Percentiles rank a stretch among this genome's conserved stretches.
Conservation (phyloP, 2,329 filamentous ascomycete genomes). For the Neonectria coccinea region DNA sequence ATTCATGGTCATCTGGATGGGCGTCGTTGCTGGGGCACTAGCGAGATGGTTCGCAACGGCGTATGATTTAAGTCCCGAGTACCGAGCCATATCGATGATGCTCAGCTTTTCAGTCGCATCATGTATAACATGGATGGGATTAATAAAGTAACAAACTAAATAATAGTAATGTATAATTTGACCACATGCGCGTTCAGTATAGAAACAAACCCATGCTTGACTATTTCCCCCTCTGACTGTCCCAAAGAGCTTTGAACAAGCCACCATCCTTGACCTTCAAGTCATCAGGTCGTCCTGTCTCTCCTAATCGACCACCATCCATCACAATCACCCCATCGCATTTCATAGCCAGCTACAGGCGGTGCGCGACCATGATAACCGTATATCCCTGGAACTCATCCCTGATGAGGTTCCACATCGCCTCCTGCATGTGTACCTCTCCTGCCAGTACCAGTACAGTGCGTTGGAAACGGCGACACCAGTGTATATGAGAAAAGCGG, state of each 20-base stretch:
- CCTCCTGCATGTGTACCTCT: slow-evolving; percentile 14
- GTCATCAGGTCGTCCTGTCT: slow-evolving; percentile 41
- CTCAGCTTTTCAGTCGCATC: neutral
- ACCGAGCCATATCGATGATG: neutral
- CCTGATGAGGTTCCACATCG: slow-evolving; percentile 53
- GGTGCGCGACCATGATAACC: slow-evolving; percentile 60
- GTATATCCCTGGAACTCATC: slow-evolving; percentile 56
- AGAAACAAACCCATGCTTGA: too few relatives aligned
- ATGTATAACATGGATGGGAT: neutral
- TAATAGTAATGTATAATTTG: neutral
- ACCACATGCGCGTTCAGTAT: too few relatives aligned
- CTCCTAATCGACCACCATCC: slow-evolving; percentile 54
- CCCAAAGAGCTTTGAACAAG: neutral
- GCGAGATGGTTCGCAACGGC: slow-evolving; percentile 16
- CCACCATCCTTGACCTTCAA: neutral
- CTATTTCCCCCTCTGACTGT: neutral
- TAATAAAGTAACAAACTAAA: neutral
- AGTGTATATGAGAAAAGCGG: too few relatives aligned
- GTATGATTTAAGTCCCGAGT: neutral
- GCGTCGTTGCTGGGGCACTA: slow-evolving; percentile 32
- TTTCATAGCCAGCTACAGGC: slow-evolving; percentile 61
- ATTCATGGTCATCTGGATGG: slow-evolving; percentile 44
- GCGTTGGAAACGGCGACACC: too few relatives aligned
- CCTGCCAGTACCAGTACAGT: too few relatives aligned
- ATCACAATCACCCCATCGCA: slow-evolving; percentile 61